Percentiles rank a stretch among this genome's conserved stretches.
Evolutionary conservation across 208 protist genomes (phyloP).

Genomic region (Leishmania martiniquensis): DNA sequence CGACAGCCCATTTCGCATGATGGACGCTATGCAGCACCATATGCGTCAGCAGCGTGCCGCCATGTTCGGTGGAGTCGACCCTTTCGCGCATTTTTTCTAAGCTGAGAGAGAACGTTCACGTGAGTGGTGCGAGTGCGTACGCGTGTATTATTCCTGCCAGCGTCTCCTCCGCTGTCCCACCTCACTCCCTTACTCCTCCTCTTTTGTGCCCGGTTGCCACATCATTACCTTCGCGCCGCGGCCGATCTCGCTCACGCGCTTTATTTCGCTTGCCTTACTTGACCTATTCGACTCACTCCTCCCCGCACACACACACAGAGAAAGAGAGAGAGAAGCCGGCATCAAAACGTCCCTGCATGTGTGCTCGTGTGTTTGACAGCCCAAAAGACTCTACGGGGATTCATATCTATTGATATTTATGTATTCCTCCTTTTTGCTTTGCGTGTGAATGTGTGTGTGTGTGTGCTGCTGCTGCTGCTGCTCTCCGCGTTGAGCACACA

Average conservation of each 20-base stretch:
- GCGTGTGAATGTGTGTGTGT: too few species aligned
- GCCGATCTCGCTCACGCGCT: neutral
- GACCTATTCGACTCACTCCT: neutral
- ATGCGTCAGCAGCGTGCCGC: conserved; percentile 29
- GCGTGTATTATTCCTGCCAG: neutral
- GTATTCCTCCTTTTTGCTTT: too few species aligned
- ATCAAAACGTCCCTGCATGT: too few species aligned
- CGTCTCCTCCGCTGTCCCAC: neutral
- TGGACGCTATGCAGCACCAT: conserved; percentile 30
- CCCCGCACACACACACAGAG: too few species aligned
- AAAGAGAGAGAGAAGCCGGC: too few species aligned
- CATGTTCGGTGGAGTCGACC: conserved; percentile 35
- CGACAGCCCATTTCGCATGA: conserved; percentile 28
- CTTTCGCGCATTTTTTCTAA: conserved; percentile 28
- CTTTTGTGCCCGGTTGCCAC: neutral
- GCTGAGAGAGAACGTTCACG: neutral
- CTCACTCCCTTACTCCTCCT: neutral
- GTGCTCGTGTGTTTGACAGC: too few species aligned
- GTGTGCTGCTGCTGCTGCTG: too few species aligned
- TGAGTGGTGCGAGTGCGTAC: neutral
- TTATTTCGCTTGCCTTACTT: neutral
- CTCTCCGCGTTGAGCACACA: neutral
- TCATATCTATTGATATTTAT: too few species aligned
- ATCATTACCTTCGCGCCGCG: neutral
- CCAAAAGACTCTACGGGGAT: too few species aligned